A percentile compares a stretch with the other conserved stretches of the same genome.
These are phyloP conservation scores for Fusarium equiseti DNA, from an alignment of 2,329 filamentous ascomycete genomes.

Conservation along the genomic window DNA sequence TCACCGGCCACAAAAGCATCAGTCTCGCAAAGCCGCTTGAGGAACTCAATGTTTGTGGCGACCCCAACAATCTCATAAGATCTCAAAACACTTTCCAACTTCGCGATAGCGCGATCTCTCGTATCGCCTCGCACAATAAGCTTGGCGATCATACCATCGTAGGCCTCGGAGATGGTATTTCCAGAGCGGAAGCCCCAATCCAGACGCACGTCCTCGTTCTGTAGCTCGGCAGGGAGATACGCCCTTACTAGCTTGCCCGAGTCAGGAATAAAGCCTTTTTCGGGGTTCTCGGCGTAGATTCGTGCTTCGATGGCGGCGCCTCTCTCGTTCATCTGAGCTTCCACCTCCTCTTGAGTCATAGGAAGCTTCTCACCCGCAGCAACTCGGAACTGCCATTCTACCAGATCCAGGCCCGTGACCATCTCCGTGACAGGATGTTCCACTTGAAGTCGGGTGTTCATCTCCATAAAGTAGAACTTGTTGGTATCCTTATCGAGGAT, in stretches of 20 bases:
- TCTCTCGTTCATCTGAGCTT: slow-evolving; percentile 76
- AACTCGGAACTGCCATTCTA: slow-evolving; percentile 94
- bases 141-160: slow-evolving; percentile 99
- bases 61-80: slow-evolving; percentile 94
- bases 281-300: slow-evolving; percentile 96
- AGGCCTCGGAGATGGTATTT: slow-evolving; percentile 92
- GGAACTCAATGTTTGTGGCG: slow-evolving; percentile 95
- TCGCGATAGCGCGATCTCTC: slow-evolving; percentile 84
- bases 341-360: slow-evolving; percentile 72
- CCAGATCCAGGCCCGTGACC: slow-evolving; percentile 79
- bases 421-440: slow-evolving; percentile 91
- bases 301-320: slow-evolving; percentile 95
- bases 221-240: slow-evolving; percentile 73
- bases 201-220: slow-evolving; percentile 78
- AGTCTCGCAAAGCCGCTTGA: slow-evolving; percentile 87
- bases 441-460: slow-evolving; percentile 91
- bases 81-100: slow-evolving; percentile 82
- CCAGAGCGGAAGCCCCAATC: slow-evolving; percentile 94
- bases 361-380: slow-evolving; percentile 69
- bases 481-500: slow-evolving; percentile 86
- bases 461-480: slow-evolving; percentile 86
- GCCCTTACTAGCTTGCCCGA: slow-evolving; percentile 90
- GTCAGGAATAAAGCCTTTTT: slow-evolving; percentile 91
- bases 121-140: slow-evolving; percentile 88
- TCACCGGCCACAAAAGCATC: slow-evolving; percentile 86